Conservation (phyloP, 2,329 filamentous ascomycete genomes). For the Penicillium fuscoglaucum region DNA sequence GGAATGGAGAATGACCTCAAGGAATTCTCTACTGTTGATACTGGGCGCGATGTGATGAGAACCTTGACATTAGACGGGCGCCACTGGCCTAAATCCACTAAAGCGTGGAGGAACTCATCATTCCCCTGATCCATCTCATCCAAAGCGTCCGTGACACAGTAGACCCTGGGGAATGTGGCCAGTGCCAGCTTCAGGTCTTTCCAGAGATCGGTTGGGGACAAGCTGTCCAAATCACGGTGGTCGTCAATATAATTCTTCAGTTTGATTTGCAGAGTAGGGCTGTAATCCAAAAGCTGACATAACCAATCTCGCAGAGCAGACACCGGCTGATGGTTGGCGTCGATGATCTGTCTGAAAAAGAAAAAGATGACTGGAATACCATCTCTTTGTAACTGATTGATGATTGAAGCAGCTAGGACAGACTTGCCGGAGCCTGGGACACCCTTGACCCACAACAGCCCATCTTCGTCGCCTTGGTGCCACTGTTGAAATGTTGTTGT, state of each 20-base stretch:
- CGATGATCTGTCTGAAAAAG: constrained; percentile 30
- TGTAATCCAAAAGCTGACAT: constrained; percentile 13
- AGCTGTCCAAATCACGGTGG: not conserved
- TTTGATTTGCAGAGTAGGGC: constrained; percentile 11
- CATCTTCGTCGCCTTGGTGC: constrained; percentile 14
- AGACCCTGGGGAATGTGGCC: too few species aligned
- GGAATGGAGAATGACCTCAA: too few species aligned
- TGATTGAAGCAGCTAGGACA: constrained; percentile 26
- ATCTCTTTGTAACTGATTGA: constrained; percentile 8
- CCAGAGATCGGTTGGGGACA: constrained; percentile 12
- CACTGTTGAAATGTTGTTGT: constrained; percentile 18
- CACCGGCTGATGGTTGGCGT: constrained; percentile 18
- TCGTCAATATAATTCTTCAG: constrained; percentile 2
- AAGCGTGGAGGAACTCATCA: too few species aligned
- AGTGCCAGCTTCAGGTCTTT: too few species aligned
- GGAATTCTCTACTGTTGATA: too few species aligned
- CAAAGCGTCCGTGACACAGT: too few species aligned
- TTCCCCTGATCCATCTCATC: too few species aligned
- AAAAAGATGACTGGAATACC: constrained; percentile 18
- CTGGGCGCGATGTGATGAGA: too few species aligned
- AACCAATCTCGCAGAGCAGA: constrained; percentile 26
- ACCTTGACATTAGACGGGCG: too few species aligned
- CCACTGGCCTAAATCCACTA: too few species aligned
- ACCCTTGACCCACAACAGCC: constrained; percentile 26
- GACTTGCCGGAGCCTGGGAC: constrained; percentile 30